Percentiles rank a stretch among this genome's conserved stretches.
phyloP scores from a whole-genome alignment of 352 stramenopile genomes.

The Phytophthora boehmeriae region DNA sequence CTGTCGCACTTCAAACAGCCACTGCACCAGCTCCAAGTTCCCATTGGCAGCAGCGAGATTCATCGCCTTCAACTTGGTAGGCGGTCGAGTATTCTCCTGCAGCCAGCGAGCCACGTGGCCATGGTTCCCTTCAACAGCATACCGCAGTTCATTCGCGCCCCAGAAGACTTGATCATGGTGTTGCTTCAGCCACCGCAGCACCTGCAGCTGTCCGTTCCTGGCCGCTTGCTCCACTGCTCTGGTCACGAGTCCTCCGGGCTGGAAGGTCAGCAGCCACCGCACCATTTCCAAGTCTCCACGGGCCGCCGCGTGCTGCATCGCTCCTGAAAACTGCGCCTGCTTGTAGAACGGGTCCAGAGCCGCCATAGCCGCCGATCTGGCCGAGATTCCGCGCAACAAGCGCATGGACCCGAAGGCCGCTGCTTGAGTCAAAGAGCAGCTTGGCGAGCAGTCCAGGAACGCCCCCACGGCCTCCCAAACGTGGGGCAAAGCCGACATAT shows the following conservation, averaged over 20 bases:
- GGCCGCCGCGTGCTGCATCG: constrained; percentile 27
- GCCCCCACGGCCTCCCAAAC: constrained; percentile 27
- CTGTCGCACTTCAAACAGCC: constrained; percentile 25
- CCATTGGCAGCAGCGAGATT: constrained; percentile 35
- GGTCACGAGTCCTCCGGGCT: constrained; percentile 32
- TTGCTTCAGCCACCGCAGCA: constrained; percentile 29
- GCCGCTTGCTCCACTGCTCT: constrained; percentile 32
- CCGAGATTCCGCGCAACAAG: constrained; percentile 24
- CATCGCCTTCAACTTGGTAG: constrained; percentile 31
- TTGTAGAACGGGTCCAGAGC: constrained; percentile 31
- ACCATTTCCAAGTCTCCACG: constrained; percentile 31
- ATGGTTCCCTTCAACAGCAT: constrained; percentile 30
- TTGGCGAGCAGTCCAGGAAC: constrained; percentile 36
- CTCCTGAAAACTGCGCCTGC: constrained; percentile 30
- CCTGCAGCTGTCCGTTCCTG: constrained; percentile 22
- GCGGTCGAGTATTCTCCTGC: constrained; percentile 29
- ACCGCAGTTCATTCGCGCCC: constrained; percentile 38
- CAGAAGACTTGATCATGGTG: constrained; percentile 42
- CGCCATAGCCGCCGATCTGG: constrained; percentile 16
- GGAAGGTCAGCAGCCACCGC: constrained; percentile 29
- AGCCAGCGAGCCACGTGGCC: constrained; percentile 23
- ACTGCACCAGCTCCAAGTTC: constrained; percentile 36
- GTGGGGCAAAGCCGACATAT: constrained; percentile 25
- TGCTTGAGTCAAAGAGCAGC: constrained; percentile 24
- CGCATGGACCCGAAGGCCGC: constrained; percentile 30